These are phyloP conservation scores for Monosiga brevicollis DNA, from an alignment of 78 protist species.

Conservation along the genomic window DNA sequence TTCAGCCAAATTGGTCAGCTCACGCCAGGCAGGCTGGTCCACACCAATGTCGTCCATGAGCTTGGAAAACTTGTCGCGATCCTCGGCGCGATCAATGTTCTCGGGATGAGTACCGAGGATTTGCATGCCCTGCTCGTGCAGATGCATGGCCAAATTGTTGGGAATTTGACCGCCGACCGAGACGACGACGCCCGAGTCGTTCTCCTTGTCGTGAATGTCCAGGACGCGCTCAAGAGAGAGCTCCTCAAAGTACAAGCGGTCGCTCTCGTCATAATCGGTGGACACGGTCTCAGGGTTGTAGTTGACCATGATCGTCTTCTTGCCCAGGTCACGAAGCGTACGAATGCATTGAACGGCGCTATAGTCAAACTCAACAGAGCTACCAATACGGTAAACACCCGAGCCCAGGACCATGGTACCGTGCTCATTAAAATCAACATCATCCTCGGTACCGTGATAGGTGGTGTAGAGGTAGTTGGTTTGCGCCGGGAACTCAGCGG, in stretches of 20 bases:
- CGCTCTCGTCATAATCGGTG: slow-evolving; percentile 96
- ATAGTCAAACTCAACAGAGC: slow-evolving; percentile 71
- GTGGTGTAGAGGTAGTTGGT: slow-evolving; percentile 91
- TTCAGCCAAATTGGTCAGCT: slow-evolving; percentile 47
- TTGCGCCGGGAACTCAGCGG: slow-evolving; percentile 91
- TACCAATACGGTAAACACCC: slow-evolving; percentile 89
- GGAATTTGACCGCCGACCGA: slow-evolving; percentile 78
- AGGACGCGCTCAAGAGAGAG: slow-evolving; percentile 74
- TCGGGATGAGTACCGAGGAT: slow-evolving; percentile 82
- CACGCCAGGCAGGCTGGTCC: slow-evolving; percentile 85
- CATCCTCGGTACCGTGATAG: slow-evolving; percentile 75
- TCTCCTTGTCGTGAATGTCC: slow-evolving; percentile 59
- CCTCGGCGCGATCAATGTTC: slow-evolving; percentile 86
- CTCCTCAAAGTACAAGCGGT: slow-evolving; percentile 79
- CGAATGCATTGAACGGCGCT: slow-evolving; percentile 66
- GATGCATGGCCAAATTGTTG: slow-evolving; percentile 65
- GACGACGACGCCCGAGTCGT: slow-evolving; percentile 52
- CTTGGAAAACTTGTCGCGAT: slow-evolving; percentile 82
- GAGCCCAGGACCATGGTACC: slow-evolving; percentile 70
- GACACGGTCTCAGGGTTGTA: slow-evolving; percentile 95
- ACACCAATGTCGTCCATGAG: slow-evolving; percentile 72
- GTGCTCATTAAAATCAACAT: slow-evolving; percentile 38
- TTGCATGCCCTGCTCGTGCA: slow-evolving; percentile 35
- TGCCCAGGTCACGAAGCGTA: slow-evolving; percentile 63
- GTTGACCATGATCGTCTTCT: slow-evolving; percentile 82